Evolutionary conservation across 345 rosid species (phyloP).

Genomic region (Hibiscus mutabilis): DNA sequence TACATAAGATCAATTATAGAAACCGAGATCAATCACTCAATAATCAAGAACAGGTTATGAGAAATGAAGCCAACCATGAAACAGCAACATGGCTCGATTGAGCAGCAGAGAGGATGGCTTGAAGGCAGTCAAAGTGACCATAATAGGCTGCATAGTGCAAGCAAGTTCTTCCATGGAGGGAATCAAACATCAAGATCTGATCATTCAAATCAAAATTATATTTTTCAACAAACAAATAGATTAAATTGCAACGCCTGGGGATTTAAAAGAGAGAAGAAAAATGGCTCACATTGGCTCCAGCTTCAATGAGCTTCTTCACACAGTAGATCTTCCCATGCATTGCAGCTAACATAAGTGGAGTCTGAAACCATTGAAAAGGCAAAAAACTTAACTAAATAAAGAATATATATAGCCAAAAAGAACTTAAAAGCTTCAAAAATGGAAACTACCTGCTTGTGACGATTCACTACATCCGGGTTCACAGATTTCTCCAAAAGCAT

Average conservation of each 20-base stretch:
- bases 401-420: background rate
- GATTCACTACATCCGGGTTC: constrained; percentile 79
- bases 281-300: constrained; percentile 86
- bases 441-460: constrained; percentile 72
- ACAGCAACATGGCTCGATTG: constrained; percentile 73
- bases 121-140: constrained; percentile 77
- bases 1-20: background rate
- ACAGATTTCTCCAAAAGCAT: constrained; percentile 65
- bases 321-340: constrained; percentile 88
- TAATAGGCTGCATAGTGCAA: constrained; percentile 93
- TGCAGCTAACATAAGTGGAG: constrained; percentile 97
- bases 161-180: constrained; percentile 78
- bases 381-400: background rate
- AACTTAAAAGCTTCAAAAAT: background rate
- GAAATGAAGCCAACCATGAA: constrained; percentile 48
- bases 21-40: background rate
- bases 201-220: background rate
- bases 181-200: constrained; percentile 93
- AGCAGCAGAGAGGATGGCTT: constrained; percentile 73
- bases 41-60: background rate
- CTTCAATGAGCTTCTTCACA: constrained; percentile 75
- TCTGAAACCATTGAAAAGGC: constrained; percentile 31
- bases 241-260: background rate
- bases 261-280: background rate
- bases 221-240: background rate